Conservation (phyloP, 495 filamentous ascomycete genomes). For the Pyrenula aspistea region DNA sequence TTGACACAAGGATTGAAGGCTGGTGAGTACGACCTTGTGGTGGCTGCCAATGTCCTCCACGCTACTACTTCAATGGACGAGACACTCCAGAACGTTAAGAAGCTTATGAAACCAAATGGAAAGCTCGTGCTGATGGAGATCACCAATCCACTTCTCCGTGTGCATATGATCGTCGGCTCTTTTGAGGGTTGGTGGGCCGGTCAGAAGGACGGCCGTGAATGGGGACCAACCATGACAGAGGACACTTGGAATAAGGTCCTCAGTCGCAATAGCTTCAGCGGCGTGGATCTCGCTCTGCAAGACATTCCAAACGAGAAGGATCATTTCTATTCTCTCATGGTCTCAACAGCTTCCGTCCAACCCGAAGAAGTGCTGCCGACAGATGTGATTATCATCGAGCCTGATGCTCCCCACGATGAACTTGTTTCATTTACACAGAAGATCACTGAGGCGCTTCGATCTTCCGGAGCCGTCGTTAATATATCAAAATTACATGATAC, state of each 20-base stretch:
- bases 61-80: conserved; percentile 27
- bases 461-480: conserved; percentile 12
- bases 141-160: conserved; percentile 22
- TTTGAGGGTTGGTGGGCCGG: conserved; percentile 41
- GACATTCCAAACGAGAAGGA: background rate
- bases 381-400: conserved; percentile 3
- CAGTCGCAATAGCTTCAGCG: conserved; percentile 10
- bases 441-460: background rate
- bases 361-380: background rate
- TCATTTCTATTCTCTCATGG: conserved; percentile 13
- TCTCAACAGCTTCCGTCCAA: conserved; percentile 8
- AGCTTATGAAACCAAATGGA: conserved; percentile 39
- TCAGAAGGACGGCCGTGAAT: conserved; percentile 13
- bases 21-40: conserved; percentile 37
- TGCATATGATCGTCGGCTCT: conserved; percentile 18
- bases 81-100: conserved; percentile 27
- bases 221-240: conserved; percentile 9
- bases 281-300: conserved; percentile 6
- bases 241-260: background rate
- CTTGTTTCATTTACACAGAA: background rate
- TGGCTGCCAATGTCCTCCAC: conserved; percentile 37
- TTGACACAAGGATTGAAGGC: conserved; percentile 28
- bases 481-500: conserved; percentile 12
- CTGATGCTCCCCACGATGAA: background rate
- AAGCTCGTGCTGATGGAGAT: conserved; percentile 35